Evolutionary conservation across 225 moss, liverwort and hornwort species (phyloP), one percentile per base, ranked within the genome.

Genomic region (Bryum argenteum): DNA sequence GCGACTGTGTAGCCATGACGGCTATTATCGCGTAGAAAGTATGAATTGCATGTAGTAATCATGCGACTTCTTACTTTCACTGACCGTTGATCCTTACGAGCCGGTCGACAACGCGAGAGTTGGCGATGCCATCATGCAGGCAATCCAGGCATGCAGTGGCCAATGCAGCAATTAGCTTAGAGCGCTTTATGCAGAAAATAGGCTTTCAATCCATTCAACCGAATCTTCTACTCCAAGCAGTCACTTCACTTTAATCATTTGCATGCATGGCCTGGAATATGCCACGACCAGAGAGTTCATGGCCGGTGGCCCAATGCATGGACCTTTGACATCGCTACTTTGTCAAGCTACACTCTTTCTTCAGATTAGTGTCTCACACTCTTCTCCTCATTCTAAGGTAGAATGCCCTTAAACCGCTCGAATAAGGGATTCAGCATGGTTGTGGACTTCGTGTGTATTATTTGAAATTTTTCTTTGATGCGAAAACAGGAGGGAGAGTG

Each of bases 11-110:
- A 8, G 21, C 40, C 53, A 40, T 55, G 69, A 70, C 70, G 48
- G 65, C 61, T 73, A 10, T 80, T 61, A 61, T 22, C 72, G 48
- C 61, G 64, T 61, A 73, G 33, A 54, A 65, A 55, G 42, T 43
- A 7, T 6, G n/a, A 21, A 68, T 33, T 33, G 33, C 33, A 33
- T 33, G 33, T 33, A 33, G 33, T 33, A 33, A 33, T 33, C 33
- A 33, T 33, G 33, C 33, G 33, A 33, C 33, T 26, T 47, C 56
- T 8, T 0, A 1, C 51, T 42, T 13, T 22, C 39, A 40, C 10
- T 56, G 26, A 21, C 18, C 23, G 50, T 37, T 52, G 4, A 6
- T 14, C 28, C 74, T 43, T 65, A 51, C 44, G 22, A 61, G 45
- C 15, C 8, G 52, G 37, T 20, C 58, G 57, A 57, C 17, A 0